Conservation (phyloP, 1,284 basidiomycete genomes). For the Trametes pubescens region DNA sequence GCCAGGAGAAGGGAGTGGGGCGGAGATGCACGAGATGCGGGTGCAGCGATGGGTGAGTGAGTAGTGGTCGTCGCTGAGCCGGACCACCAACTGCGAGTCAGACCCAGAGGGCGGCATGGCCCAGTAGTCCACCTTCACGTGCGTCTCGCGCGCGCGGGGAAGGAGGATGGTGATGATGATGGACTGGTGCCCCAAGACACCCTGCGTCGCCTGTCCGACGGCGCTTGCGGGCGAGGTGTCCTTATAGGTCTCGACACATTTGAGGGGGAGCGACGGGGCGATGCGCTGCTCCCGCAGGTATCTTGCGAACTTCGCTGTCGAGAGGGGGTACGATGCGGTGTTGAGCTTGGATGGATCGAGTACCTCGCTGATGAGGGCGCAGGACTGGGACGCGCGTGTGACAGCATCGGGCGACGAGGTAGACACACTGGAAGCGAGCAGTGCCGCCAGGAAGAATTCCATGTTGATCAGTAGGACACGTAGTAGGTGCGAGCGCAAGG, state of each 20-base stretch:
- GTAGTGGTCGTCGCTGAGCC: conserved; percentile 8
- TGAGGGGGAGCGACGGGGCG: background rate
- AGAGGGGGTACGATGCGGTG: conserved; percentile 6
- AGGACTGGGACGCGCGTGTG: conserved; percentile 4
- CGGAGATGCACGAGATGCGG: conserved; percentile 12
- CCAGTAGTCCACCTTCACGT: conserved; percentile 15
- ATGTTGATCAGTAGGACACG: no score
- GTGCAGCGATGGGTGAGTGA: background rate
- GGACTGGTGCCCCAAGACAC: conserved; percentile 15
- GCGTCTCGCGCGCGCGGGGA: background rate
- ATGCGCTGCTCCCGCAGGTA: background rate
- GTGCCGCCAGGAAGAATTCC: background rate
- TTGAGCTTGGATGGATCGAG: conserved; percentile 8
- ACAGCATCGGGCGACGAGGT: background rate
- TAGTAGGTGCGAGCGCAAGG: no score
- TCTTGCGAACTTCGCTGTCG: background rate
- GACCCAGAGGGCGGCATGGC: conserved; percentile 1
- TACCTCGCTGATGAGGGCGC: conserved; percentile 9
- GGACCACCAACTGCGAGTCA: background rate
- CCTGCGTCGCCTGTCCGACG: conserved; percentile 3
- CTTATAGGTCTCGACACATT: conserved; percentile 6
- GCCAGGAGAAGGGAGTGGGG: background rate
- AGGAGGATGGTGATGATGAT: conserved; percentile 13
- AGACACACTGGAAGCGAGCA: background rate
- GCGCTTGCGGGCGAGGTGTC: conserved; percentile 8